A percentile compares a stretch with the other conserved stretches of the same genome.
These are phyloP conservation scores for Blastobotrys raffinosifermentans DNA, from an alignment of 1,139 yeast genomes.

Conservation along the genomic window DNA sequence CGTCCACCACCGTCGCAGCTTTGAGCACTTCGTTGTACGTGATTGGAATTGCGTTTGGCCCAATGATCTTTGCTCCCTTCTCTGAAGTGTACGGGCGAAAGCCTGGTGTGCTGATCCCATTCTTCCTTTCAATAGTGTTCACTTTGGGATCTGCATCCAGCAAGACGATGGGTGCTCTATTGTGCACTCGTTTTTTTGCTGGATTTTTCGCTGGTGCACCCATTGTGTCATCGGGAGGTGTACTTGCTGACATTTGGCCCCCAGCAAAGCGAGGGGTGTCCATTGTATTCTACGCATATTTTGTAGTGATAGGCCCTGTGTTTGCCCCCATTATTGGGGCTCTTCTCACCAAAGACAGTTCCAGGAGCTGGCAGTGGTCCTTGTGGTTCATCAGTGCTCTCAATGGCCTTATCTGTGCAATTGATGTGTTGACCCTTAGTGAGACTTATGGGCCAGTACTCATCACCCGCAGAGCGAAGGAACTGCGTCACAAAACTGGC, in stretches of 20 bases:
- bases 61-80: slow-evolving; percentile 70
- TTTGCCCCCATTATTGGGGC: slow-evolving; percentile 67
- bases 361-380: slow-evolving; percentile 52
- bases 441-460: slow-evolving; percentile 73
- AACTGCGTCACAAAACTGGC: slow-evolving; percentile 54
- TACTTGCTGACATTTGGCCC: slow-evolving; percentile 62
- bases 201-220: slow-evolving; percentile 75
- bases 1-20: slow-evolving; percentile 55
- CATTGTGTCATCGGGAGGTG: slow-evolving; percentile 73
- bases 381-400: slow-evolving; percentile 61
- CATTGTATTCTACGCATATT: slow-evolving; percentile 59
- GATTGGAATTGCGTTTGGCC: slow-evolving; percentile 71
- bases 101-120: slow-evolving; percentile 58
- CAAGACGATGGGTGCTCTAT: slow-evolving; percentile 50
- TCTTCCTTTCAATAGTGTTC: slow-evolving; percentile 44
- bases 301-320: slow-evolving; percentile 71
- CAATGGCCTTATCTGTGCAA: slow-evolving; percentile 50
- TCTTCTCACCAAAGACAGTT: slow-evolving; percentile 47
- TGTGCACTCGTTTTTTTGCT: slow-evolving; percentile 62
- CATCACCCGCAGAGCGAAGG: slow-evolving; percentile 50
- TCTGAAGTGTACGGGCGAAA: slow-evolving; percentile 78
- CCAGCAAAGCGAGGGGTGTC: slow-evolving; percentile 65
- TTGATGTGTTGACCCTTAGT: slow-evolving; percentile 45
- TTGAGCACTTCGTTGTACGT: slow-evolving; percentile 64
- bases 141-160: slow-evolving; percentile 28